Evolutionary conservation across 2,329 filamentous ascomycete species (phyloP), one percentile per base, ranked within the genome.

Genomic region (Cordyceps fumosorosea): DNA sequence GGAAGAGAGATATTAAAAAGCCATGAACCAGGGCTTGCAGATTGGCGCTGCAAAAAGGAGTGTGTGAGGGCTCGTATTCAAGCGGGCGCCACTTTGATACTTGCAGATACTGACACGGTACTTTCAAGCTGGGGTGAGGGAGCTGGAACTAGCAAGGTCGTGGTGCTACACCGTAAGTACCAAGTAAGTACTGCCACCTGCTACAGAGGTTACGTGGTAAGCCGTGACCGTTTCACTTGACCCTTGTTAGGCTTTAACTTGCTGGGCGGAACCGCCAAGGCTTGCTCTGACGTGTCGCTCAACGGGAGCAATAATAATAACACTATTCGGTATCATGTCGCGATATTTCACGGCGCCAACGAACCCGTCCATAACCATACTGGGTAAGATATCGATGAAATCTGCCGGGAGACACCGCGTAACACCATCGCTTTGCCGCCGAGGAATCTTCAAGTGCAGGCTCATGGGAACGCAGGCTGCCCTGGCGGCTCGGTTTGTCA

Each of bases 1-100:
- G 16, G 44, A 48, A 24, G 42, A 16, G n/a, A 20, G 42, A 22
- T 47, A 47, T 22, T 47, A 47, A 29, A 22, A 47, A 16, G 44
- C 44, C 26, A 12, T 20, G 11, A 22, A 6, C 24, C 29, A 29
- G 45, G 54, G 37, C 18, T 40, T 40, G 40, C 26, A 18, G 42
- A 26, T 40, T 16, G 37, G 47, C n/a, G 29, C 18, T 34, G 40
- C 24, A 60, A 54, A 60, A 54, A 54, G 58, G 58, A 60, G 60
- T 37, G 34, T 34, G 54, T 53, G 47, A 62, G 37, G 34, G 56
- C 60, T 58, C 60, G 54, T 58, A 58, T 62, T 62, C 59, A 51
- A 24, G 34, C n/a, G 11, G 34, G 56, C 34, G 56, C 56, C 56
- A 59, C 56, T 44, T 10, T 22, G 44, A 8, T 47, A 47, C 44